These are phyloP conservation scores for Venturia asperata DNA, from an alignment of 2,329 filamentous ascomycete species.

Conservation along the genomic window DNA sequence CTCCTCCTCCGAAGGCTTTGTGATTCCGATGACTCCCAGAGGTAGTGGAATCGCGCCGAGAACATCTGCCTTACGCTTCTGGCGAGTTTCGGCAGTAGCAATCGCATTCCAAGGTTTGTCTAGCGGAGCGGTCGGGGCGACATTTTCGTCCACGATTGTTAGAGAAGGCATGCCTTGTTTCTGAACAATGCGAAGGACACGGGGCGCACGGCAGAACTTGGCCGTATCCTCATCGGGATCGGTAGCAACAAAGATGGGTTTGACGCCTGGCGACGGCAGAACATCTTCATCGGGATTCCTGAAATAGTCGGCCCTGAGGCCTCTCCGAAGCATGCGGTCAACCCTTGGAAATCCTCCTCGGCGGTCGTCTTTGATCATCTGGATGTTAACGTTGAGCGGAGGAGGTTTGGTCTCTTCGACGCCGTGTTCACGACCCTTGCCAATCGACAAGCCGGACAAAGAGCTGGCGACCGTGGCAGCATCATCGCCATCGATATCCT, in stretches of 20 bases:
- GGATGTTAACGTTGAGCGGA: background rate
- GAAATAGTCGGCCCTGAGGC: background rate
- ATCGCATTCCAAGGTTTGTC: background rate
- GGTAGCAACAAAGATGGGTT: background rate
- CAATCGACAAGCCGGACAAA: background rate
- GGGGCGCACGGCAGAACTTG: background rate
- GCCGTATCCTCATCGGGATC: background rate
- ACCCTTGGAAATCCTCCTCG: background rate
- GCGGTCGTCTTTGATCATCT: slow-evolving; percentile 14
- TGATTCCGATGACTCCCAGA: background rate
- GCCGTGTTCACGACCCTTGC: background rate
- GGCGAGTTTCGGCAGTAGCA: background rate
- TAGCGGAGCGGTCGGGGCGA: background rate
- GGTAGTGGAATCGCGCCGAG: background rate
- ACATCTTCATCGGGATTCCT: background rate
- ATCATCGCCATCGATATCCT: background rate
- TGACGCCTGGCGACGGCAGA: background rate
- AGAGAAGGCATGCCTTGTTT: background rate
- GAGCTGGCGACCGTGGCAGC: background rate
- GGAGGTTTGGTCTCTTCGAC: background rate
- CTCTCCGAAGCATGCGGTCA: background rate
- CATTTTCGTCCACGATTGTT: background rate
- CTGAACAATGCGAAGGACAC: background rate
- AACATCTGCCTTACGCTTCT: slow-evolving; percentile 1
- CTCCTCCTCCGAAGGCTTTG: background rate